Percentiles rank a stretch among this genome's conserved stretches.
These are phyloP conservation scores for Prunella vulgaris DNA, from an alignment of 257 asterid species.

Conservation along the genomic window DNA sequence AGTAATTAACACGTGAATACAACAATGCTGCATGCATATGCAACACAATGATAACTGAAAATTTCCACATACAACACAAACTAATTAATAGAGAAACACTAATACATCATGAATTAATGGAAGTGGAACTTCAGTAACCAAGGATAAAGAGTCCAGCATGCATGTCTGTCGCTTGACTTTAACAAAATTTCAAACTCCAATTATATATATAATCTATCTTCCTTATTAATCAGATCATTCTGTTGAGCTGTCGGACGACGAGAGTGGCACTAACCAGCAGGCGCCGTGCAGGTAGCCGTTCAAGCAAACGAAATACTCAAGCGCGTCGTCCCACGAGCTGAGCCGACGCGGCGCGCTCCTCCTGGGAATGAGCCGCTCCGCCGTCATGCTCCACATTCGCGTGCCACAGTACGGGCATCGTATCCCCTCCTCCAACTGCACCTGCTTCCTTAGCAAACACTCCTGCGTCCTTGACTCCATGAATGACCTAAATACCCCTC, in stretches of 20 bases:
- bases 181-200: too few species aligned
- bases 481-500: slow-evolving; percentile 76
- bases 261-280: slow-evolving; percentile 69
- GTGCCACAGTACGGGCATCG: slow-evolving; percentile 76
- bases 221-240: not conserved
- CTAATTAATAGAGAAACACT: too few species aligned
- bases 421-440: slow-evolving; percentile 43
- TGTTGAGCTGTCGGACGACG: slow-evolving; percentile 36
- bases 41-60: too few species aligned
- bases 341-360: slow-evolving; percentile 62
- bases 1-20: too few species aligned
- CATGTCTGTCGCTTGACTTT: too few species aligned
- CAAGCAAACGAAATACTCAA: slow-evolving; percentile 81
- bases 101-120: too few species aligned
- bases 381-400: slow-evolving; percentile 87
- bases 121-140: too few species aligned
- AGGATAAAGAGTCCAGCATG: too few species aligned
- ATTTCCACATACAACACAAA: too few species aligned
- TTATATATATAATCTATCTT: too few species aligned
- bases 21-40: too few species aligned
- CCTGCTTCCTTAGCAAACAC: slow-evolving; percentile 44
- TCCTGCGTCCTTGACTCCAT: slow-evolving; percentile 66
- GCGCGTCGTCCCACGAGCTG: slow-evolving; percentile 54
- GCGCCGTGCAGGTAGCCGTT: slow-evolving; percentile 79
- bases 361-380: slow-evolving; percentile 65